Conservation (phyloP, 805 yeast genomes). For the Cyberlindnera veronae region DNA sequence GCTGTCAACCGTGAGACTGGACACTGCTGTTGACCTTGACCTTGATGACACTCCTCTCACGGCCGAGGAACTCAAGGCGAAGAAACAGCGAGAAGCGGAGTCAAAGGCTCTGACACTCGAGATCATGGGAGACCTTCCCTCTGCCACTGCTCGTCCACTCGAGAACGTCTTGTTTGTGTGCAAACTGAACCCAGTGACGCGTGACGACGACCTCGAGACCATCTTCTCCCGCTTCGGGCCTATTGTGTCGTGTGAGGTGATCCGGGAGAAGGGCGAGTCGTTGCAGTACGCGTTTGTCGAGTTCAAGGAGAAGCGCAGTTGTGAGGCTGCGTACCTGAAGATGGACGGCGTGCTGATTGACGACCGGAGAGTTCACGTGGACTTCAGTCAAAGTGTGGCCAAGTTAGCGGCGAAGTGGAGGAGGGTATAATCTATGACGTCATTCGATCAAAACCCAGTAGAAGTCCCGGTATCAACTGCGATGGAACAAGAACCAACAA, state of each 20-base stretch:
- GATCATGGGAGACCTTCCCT: constrained; percentile 59
- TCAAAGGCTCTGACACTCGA: constrained; percentile 61
- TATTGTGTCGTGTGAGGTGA: constrained; percentile 48
- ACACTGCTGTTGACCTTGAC: constrained; percentile 21
- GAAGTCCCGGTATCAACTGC: constrained; percentile 1
- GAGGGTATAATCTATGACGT: too few relatives aligned
- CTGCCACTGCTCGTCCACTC: constrained; percentile 54
- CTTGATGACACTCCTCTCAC: constrained; percentile 21
- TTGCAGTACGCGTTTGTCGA: constrained; percentile 65
- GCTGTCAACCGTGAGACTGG: constrained; percentile 31
- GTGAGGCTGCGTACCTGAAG: constrained; percentile 60
- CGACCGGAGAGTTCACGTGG: constrained; percentile 61
- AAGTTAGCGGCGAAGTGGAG: constrained; percentile 28
- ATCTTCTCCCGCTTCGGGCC: constrained; percentile 63
- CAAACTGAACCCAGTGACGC: constrained; percentile 58
- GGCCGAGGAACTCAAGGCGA: constrained; percentile 28
- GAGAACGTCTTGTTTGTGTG: constrained; percentile 63
- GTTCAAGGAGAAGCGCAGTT: constrained; percentile 41
- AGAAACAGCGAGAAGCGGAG: constrained; percentile 35
- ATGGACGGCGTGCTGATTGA: constrained; percentile 64
- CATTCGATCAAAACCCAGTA: too few relatives aligned
- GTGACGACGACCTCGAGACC: constrained; percentile 49
- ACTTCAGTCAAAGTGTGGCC: constrained; percentile 58
- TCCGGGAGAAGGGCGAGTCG: constrained; percentile 47
- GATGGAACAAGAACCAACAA: too few relatives aligned